Evolutionary conservation across 139 green algal genomes (phyloP).

Genomic region (Nannochloris sp.): DNA sequence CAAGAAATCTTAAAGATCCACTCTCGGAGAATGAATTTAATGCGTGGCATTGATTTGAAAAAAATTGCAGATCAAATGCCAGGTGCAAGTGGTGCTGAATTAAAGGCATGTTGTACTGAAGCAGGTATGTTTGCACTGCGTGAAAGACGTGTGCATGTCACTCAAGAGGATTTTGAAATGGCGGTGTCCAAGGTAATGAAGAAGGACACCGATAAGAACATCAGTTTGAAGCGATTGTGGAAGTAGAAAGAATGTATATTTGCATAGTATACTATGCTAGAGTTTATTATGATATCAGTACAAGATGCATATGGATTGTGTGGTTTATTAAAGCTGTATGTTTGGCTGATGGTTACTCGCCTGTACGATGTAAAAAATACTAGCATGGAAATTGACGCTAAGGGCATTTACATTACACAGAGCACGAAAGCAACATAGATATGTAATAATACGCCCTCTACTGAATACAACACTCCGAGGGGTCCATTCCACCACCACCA

Average conservation of each 20-base stretch:
- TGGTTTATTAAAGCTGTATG: too few relatives aligned
- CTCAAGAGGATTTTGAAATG: conserved; percentile 99
- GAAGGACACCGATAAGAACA: conserved; percentile 93
- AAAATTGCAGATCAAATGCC: conserved; percentile 91
- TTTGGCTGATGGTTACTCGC: too few relatives aligned
- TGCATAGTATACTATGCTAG: too few relatives aligned
- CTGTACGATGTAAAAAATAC: too few relatives aligned
- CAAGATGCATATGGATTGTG: too few relatives aligned
- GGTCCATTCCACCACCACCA: not conserved
- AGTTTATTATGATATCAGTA: too few relatives aligned
- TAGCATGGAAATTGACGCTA: too few relatives aligned
- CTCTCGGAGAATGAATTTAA: conserved; percentile 85
- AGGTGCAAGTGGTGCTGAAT: conserved; percentile 83
- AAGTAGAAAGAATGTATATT: too few relatives aligned
- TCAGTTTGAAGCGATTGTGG: conserved; percentile 94
- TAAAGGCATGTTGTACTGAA: conserved; percentile 97
- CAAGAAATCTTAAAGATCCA: conserved; percentile 96
- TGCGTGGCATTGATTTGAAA: conserved; percentile 92
- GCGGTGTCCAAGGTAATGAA: conserved; percentile 96
- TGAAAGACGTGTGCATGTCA: conserved; percentile 96
- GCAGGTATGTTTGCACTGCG: conserved; percentile 98
- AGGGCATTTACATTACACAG: too few relatives aligned
- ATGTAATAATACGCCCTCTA: too few relatives aligned
- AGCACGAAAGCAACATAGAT: not conserved
- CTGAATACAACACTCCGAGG: not conserved